Evolutionary conservation across 192 early-diverging fungal species (phyloP).

Genomic region (Phlyctochytrium arcticum): DNA sequence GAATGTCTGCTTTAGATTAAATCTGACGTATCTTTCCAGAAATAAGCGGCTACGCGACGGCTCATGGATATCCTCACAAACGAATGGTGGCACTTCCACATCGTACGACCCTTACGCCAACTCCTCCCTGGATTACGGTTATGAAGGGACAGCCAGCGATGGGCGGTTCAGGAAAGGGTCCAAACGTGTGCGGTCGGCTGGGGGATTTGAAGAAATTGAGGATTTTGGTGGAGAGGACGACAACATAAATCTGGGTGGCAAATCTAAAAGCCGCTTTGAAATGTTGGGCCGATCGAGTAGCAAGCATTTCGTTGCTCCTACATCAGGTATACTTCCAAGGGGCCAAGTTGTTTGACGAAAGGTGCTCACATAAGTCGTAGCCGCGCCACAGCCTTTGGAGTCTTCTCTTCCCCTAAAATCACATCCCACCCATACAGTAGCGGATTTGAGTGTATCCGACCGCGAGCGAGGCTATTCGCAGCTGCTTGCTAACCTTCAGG

Average conservation of each 20-base stretch:
- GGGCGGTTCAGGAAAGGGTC: not conserved
- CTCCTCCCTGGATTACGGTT: slow-evolving; percentile 12
- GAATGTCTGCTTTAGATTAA: not conserved
- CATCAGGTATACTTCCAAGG: not conserved
- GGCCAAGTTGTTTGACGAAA: not conserved
- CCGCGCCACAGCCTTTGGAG: not conserved
- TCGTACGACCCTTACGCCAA: not conserved
- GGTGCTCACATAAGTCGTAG: slow-evolving; percentile 1
- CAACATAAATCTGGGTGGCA: not conserved
- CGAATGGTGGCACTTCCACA: not conserved
- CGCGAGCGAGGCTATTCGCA: slow-evolving; percentile 4
- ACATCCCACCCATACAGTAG: not conserved
- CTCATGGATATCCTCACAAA: not conserved
- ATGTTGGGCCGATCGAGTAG: not conserved
- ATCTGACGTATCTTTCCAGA: not conserved
- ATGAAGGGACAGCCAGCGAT: not conserved
- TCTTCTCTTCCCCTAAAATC: slow-evolving; percentile 7
- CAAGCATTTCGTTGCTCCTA: not conserved
- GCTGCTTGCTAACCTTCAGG: not conserved
- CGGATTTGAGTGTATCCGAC: not conserved
- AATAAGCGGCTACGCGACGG: slow-evolving; percentile 11
- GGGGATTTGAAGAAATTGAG: not conserved
- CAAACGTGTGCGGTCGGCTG: not conserved
- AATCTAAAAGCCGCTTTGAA: not conserved
- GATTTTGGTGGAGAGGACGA: not conserved